phyloP scores from a whole-genome alignment of 768 basidiomycete genomes.

The Tephrocybe rancida region DNA sequence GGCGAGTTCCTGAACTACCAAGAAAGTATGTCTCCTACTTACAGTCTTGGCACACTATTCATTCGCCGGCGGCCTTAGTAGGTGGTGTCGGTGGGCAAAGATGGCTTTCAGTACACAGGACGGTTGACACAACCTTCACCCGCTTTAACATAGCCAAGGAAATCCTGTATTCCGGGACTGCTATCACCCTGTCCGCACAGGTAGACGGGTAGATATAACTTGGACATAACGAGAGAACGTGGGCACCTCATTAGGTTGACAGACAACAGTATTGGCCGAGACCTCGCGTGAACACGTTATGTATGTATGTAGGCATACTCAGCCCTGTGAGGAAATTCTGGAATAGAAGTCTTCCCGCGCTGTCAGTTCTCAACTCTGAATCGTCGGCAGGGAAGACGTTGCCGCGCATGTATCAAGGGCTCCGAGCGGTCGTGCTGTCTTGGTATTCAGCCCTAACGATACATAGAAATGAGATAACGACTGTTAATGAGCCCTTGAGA shows the following conservation, averaged over 20 bases:
- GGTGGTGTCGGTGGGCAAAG: too few species aligned
- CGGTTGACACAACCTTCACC: too few species aligned
- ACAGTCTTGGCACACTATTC: too few species aligned
- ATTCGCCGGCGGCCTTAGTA: background rate
- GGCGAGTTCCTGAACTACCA: conserved; percentile 10
- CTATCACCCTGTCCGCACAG: background rate
- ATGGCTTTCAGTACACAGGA: too few species aligned
- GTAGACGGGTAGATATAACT: too few species aligned
- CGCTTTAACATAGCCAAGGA: too few species aligned
- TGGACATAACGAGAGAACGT: conserved; percentile 15
- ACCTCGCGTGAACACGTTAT: conserved; percentile 16
- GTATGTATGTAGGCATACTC: background rate
- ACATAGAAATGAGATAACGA: background rate
- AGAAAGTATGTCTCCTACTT: too few species aligned
- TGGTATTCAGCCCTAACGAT: background rate
- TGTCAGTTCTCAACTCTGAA: conserved; percentile 12
- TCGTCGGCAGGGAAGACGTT: conserved; percentile 1
- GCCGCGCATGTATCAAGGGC: background rate
- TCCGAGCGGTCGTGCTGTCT: background rate
- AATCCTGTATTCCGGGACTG: background rate
- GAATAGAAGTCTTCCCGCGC: conserved; percentile 17
- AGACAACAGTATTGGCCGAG: conserved; percentile 10
- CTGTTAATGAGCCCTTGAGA: background rate
- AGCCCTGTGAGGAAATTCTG: background rate
- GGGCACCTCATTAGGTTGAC: conserved; percentile 4